These are phyloP conservation scores for Abrus precatorius DNA, from an alignment of 306 rosid genomes.

Conservation along the genomic window DNA sequence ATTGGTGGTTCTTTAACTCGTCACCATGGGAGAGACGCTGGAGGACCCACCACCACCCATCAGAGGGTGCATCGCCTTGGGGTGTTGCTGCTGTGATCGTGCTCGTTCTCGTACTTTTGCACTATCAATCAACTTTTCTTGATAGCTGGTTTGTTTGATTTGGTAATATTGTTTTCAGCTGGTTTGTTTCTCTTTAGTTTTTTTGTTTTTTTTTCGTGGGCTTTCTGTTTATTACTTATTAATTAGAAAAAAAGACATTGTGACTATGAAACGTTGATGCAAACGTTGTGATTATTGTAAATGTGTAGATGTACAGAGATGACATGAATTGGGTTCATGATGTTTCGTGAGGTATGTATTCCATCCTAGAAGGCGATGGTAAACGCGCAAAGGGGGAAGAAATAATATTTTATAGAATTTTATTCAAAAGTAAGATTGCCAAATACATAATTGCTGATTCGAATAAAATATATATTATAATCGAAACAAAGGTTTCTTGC, in stretches of 20 bases:
- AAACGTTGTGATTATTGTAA: conserved; percentile 31
- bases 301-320: conserved; percentile 25
- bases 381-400: not conserved
- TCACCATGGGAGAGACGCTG: conserved; percentile 71
- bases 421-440: not conserved
- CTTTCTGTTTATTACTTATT: not conserved
- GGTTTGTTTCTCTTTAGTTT: not conserved
- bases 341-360: not conserved
- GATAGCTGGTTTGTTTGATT: conserved; percentile 67
- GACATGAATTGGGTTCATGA: conserved; percentile 1
- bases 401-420: not conserved
- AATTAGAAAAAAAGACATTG: not conserved
- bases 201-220: not conserved
- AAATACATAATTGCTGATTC: not conserved
- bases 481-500: not conserved
- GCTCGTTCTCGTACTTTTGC: conserved; percentile 67
- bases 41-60: conserved; percentile 60
- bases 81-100: conserved; percentile 81
- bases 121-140: conserved; percentile 71
- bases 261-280: conserved; percentile 12
- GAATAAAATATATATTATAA: not conserved
- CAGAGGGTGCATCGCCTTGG: conserved; percentile 90
- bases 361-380: not conserved
- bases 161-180: not conserved
- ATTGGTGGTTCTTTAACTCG: conserved; percentile 50